phyloP scores from a whole-genome alignment of 2,329 filamentous ascomycete genomes.

The Colletotrichum camelliae region DNA sequence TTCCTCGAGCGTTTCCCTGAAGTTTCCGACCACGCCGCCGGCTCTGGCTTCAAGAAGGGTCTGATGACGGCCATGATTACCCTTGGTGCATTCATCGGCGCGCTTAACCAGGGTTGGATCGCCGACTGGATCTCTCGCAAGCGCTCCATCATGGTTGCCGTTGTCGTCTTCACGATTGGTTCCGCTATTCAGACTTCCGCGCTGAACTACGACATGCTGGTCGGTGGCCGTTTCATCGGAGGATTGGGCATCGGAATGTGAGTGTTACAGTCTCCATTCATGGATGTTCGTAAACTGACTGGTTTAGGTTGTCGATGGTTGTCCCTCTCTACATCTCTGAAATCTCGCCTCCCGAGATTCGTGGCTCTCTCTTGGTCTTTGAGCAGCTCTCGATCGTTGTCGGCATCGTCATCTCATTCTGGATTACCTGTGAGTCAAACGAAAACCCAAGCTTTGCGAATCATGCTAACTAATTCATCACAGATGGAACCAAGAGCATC shows the following conservation, averaged over 20 bases:
- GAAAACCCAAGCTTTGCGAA: rapidly evolving
- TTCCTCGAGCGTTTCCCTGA: constrained; percentile 42
- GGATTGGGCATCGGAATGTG: constrained; percentile 51
- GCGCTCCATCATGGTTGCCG: constrained; percentile 33
- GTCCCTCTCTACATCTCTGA: constrained; percentile 50
- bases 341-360: constrained; percentile 40
- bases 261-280: rapidly evolving
- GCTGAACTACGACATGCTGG: constrained; percentile 45
- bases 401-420: constrained; percentile 34
- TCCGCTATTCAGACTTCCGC: constrained; percentile 36
- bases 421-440: constrained; percentile 23
- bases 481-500: constrained; percentile 25
- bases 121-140: constrained; percentile 36
- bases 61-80: constrained; percentile 50
- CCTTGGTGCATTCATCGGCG: constrained; percentile 57
- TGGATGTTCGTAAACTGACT: not conserved
- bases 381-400: constrained; percentile 35
- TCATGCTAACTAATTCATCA: rapidly evolving
- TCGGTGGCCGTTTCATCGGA: constrained; percentile 53
- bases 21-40: constrained; percentile 36
- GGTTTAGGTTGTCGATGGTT: constrained; percentile 47
- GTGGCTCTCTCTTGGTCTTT: constrained; percentile 38
- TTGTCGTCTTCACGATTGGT: constrained; percentile 33
- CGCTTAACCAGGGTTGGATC: constrained; percentile 54
- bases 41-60: constrained; percentile 36